phyloP scores from a whole-genome alignment of 495 filamentous ascomycete species.

The Aspergillus sclerotioniger region DNA sequence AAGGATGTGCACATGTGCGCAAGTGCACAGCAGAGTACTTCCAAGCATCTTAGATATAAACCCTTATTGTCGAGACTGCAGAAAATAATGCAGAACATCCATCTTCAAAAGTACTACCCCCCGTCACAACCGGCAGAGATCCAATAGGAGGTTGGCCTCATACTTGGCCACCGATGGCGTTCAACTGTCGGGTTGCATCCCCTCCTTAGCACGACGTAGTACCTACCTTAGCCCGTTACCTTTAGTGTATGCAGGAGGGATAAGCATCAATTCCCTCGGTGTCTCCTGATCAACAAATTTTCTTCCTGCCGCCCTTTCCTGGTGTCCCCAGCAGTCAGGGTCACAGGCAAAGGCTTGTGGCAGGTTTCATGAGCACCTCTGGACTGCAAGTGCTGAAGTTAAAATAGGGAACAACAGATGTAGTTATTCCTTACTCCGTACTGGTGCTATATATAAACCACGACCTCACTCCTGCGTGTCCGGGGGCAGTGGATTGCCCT shows the following conservation, averaged over 20 bases:
- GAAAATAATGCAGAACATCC: too few relatives aligned
- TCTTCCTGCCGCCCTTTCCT: not conserved
- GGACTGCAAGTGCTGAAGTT: not conserved
- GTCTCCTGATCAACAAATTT: not conserved
- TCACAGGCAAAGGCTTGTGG: not conserved
- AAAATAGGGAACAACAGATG: too few relatives aligned
- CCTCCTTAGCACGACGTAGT: not conserved
- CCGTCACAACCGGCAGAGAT: too few relatives aligned
- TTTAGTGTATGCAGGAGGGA: not conserved
- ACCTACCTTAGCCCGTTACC: not conserved
- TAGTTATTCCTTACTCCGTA: too few relatives aligned
- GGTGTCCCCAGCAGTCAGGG: not conserved
- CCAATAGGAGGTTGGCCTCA: not conserved
- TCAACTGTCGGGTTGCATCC: conserved; percentile 6
- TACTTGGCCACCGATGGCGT: not conserved
- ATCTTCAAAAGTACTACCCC: too few relatives aligned
- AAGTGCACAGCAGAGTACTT: too few relatives aligned
- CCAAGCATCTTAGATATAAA: too few relatives aligned
- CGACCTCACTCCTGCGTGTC: conserved; percentile 43
- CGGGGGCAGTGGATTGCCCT: conserved; percentile 35
- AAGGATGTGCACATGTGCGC: too few relatives aligned
- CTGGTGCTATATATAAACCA: not conserved
- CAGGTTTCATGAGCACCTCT: not conserved
- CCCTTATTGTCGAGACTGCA: too few relatives aligned
- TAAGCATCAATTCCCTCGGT: not conserved